Percentiles rank a stretch among this genome's conserved stretches.
phyloP scores from a whole-genome alignment of 2,329 filamentous ascomycete genomes.

The Cladophialophora exuberans region DNA sequence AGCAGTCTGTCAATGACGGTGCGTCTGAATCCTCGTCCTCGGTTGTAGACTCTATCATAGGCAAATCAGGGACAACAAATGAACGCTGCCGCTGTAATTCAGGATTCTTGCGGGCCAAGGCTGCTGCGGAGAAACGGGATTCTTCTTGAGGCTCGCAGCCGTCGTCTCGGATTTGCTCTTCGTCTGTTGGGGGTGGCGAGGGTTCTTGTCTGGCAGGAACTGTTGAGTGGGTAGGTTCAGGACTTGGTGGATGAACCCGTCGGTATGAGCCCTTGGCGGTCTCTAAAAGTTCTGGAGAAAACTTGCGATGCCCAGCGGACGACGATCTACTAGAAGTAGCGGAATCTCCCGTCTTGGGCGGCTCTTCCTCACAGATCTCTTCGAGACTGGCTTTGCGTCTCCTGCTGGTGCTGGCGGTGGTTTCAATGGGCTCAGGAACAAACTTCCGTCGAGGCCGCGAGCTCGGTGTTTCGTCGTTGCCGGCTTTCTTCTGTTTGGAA shows the following conservation, averaged over 20 bases:
- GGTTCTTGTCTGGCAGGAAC: constrained; percentile 2
- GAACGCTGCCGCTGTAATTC: constrained; percentile 54
- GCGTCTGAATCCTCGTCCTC: constrained; percentile 54
- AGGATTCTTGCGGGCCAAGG: constrained; percentile 40
- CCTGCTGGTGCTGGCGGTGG: constrained; percentile 46
- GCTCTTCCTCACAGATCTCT: constrained; percentile 25
- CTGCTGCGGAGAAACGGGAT: constrained; percentile 50
- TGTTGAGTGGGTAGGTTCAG: constrained; percentile 11
- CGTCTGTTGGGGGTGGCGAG: constrained; percentile 8
- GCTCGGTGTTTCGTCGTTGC: constrained; percentile 33
- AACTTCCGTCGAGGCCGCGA: constrained; percentile 61
- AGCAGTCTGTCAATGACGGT: constrained; percentile 49
- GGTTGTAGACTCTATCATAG: constrained; percentile 62
- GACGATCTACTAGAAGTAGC: constrained; percentile 22
- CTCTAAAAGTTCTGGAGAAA: constrained; percentile 80
- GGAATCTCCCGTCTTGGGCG: constrained; percentile 7
- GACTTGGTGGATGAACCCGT: constrained; percentile 39
- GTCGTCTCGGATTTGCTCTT: constrained; percentile 21
- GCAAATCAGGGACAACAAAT: constrained; percentile 63
- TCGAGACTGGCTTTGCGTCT: constrained; percentile 11
- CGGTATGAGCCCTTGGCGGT: constrained; percentile 73
- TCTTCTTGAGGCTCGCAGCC: constrained; percentile 41
- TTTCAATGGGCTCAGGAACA: constrained; percentile 72
- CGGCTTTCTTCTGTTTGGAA: constrained; percentile 28
- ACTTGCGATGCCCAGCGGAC: constrained; percentile 50